phyloP scores from a whole-genome alignment of 352 stramenopile genomes.

The Vaucheria bursata region DNA sequence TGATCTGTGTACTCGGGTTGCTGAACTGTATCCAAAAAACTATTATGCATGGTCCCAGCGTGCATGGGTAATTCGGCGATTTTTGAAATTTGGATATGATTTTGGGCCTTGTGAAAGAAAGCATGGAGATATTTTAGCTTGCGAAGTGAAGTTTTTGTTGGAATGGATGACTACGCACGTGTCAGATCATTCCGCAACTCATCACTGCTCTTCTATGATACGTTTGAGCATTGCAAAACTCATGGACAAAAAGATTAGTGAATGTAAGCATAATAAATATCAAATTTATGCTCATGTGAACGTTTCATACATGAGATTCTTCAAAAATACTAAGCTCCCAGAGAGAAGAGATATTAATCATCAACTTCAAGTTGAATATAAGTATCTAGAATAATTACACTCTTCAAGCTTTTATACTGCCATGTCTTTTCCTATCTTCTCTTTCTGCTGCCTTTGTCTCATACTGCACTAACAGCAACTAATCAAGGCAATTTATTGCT shows the following conservation, averaged over 20 bases:
- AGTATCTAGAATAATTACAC: not conserved
- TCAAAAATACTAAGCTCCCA: not conserved
- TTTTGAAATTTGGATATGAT: not conserved
- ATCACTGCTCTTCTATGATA: conserved; percentile 32
- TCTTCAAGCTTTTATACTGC: not conserved
- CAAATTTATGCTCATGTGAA: not conserved
- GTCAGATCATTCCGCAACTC: conserved; percentile 38
- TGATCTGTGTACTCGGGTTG: conserved; percentile 33
- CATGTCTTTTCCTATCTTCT: no score
- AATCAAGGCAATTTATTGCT: no score
- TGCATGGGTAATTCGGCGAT: conserved; percentile 30
- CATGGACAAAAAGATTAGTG: not conserved
- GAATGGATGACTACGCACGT: conserved; percentile 29
- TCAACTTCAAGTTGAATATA: not conserved
- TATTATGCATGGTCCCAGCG: conserved; percentile 50
- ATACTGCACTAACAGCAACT: no score
- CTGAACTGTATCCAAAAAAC: conserved; percentile 48
- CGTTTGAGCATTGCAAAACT: not conserved
- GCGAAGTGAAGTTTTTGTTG: conserved; percentile 22
- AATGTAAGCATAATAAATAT: not conserved
- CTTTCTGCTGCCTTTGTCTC: no score
- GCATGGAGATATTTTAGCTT: not conserved
- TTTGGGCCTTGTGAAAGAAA: no score
- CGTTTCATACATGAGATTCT: not conserved
- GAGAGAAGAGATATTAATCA: not conserved